Base-by-base conservation (phyloP, 2,329 filamentous ascomycete genomes). In the Septoria petroselini region DNA sequence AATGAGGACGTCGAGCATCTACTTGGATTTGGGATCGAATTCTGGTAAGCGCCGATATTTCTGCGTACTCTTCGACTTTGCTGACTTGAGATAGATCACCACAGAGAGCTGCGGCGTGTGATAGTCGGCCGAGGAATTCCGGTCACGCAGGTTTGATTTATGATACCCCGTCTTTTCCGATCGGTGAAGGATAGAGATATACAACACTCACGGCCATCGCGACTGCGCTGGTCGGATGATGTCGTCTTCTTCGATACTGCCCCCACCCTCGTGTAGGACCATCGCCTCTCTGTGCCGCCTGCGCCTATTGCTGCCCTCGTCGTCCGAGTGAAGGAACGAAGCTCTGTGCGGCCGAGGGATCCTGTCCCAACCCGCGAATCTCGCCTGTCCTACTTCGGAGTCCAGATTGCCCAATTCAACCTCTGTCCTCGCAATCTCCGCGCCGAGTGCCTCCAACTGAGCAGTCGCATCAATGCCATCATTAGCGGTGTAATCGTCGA, bases 221-320 rank as follows among this genome's bases (percentile, higher is more conserved):
- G 34, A 38, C 4, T 31, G 21, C 7, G 43, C 31, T 11, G 54
- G 52, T 7, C 53, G 21, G 8, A 58, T 55, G 29, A 95, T 94
- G 65, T 95, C 87, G 37, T 82, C 81, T 55, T 82, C 80, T 3
- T 80, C 82, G 37, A 95, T 68, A 1, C 87, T 85, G 25, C 84
- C 48, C 17, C 81, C 88, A 62, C 90, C 51, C 17, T 81, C 88
- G 62, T 90, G 91, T 49, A 95, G 74, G 15, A 96, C 90, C 80
- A 96, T 91, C 3, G 89, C 90, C 71, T 95, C 89, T 58, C 90
- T 79, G 63, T 88, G 79, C 57, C 90, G 39, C 31, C 62, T 79
- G 52, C 89, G 76, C 53, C 91, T 74, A 45, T 85, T 80, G 15
- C 62, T 87, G 83, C 66, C 91, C 87, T 64, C 83, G 52, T 61